Evolutionary conservation across 768 basidiomycete species (phyloP), one percentile per base, ranked within the genome.

Genomic region (Boletus huronensis): DNA sequence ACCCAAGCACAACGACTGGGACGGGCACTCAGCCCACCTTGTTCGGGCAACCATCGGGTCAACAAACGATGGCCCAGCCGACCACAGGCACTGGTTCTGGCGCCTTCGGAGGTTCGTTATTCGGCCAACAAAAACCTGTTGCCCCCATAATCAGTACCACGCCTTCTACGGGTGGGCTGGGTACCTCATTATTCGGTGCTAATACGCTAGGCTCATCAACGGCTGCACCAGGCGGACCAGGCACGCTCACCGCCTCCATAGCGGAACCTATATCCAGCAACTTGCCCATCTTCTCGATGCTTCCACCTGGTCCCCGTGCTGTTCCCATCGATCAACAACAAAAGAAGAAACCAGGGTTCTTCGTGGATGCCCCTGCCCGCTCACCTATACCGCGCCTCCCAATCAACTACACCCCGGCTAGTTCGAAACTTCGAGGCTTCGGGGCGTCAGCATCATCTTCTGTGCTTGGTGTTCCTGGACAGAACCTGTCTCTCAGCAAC

Each of bases 221-320:
- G 0, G 66, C 66, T 42, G 71, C 73, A 50, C 72, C 76, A n/a
- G 81, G 72, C 31, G 74, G 75, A 39, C 82, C 83, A 70, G 83
- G 82, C 35, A 70, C 79, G 0, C 74, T 96, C 50, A 88, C 87
- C 9, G 90, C 93, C 2, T 94, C 94, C 19, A 91, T 98, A 64
- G 86, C 89, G 26, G 89, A 95, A 68, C 90, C 90, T 8, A 85
- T 93, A 58, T 82, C 80, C 31, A 76, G 82, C 47, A 85, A 87
- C 57, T 68, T 90, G 48, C 85, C 85, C 5, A 85, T 88, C 48
- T 91, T 87, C 67, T 82, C 80, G 49, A 77, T 90, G 79, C 81
- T 91, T 31, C 85, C 87, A 21, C 81, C 86, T 13, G 83, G 85
- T 36, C 88, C 82, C 26, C 88, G 79, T 46, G 79, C 81, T 26